Conservation (phyloP, 2,329 filamentous ascomycete species). For the Alternaria consortialis region DNA sequence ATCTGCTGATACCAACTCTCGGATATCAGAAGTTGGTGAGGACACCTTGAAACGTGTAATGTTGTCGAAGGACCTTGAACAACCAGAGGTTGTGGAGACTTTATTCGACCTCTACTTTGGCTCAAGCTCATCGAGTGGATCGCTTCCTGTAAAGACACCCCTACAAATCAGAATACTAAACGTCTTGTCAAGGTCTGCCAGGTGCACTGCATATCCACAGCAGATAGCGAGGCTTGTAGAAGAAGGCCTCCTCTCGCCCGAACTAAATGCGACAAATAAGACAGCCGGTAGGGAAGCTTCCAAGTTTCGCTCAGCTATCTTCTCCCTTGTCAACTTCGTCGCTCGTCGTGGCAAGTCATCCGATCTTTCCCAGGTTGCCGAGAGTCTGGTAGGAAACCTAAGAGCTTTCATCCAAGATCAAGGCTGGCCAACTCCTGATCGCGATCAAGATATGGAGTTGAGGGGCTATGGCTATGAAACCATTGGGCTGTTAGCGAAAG, state of each 20-base stretch:
- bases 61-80: slow-evolving; percentile 75
- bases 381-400: slow-evolving; percentile 73
- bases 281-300: slow-evolving; percentile 74
- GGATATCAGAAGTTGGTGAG: slow-evolving; percentile 84
- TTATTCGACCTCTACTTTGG: slow-evolving; percentile 79
- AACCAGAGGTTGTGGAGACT: slow-evolving; percentile 66
- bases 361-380: slow-evolving; percentile 71
- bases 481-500: slow-evolving; percentile 79
- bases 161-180: slow-evolving; percentile 80
- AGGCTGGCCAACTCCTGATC: slow-evolving; percentile 77
- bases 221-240: slow-evolving; percentile 75
- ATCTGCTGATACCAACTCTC: slow-evolving; percentile 81
- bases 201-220: slow-evolving; percentile 73
- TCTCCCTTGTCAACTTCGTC: slow-evolving; percentile 87
- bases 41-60: slow-evolving; percentile 84
- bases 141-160: slow-evolving; percentile 64
- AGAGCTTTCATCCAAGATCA: slow-evolving; percentile 78
- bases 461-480: slow-evolving; percentile 88
- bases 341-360: slow-evolving; percentile 73
- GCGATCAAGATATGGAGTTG: slow-evolving; percentile 68
- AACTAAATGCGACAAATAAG: slow-evolving; percentile 44
- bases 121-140: slow-evolving; percentile 52
- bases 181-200: slow-evolving; percentile 78
- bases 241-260: slow-evolving; percentile 65
- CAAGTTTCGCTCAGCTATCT: slow-evolving; percentile 83